Percentiles rank a stretch among this genome's conserved stretches.
phyloP scores from a whole-genome alignment of 139 green algal species.

The Diplosphaera chodatii region DNA sequence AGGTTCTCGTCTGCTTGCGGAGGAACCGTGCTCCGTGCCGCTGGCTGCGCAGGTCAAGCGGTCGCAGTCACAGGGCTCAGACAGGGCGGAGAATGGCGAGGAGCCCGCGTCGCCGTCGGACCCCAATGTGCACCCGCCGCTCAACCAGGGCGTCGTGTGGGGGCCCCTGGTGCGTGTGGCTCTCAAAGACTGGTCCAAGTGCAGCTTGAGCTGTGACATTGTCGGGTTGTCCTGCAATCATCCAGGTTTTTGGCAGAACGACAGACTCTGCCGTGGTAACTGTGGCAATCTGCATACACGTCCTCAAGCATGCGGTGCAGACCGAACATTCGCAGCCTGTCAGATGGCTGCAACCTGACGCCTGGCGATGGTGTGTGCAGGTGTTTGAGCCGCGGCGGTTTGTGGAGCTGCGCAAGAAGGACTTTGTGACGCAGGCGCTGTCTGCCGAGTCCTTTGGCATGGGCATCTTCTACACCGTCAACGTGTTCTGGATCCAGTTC shows the following conservation, averaged over 20 bases:
- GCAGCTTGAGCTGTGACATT: too few relatives aligned
- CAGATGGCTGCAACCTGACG: too few relatives aligned
- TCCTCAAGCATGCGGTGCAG: too few relatives aligned
- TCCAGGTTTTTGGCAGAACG: too few relatives aligned
- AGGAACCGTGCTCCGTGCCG: too few relatives aligned
- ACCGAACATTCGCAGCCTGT: too few relatives aligned
- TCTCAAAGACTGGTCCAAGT: too few relatives aligned
- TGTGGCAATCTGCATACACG: too few relatives aligned
- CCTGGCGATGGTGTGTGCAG: neutral
- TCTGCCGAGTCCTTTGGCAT: slow-evolving; percentile 48
- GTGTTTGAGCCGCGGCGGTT: slow-evolving; percentile 54
- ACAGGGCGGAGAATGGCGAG: too few relatives aligned
- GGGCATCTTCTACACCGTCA: slow-evolving; percentile 58
- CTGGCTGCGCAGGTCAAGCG: neutral
- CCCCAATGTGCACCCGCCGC: neutral
- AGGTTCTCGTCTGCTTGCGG: too few relatives aligned
- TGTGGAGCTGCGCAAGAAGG: slow-evolving; percentile 55
- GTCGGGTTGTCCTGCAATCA: too few relatives aligned
- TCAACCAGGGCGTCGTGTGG: neutral
- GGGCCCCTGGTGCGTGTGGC: neutral
- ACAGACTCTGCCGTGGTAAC: too few relatives aligned
- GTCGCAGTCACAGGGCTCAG: neutral
- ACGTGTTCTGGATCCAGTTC: slow-evolving; percentile 51
- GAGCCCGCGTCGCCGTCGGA: neutral
- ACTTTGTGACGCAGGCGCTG: slow-evolving; percentile 42